Evolutionary conservation across 805 yeast genomes (phyloP).

Genomic region (Yamadazyma ubonensis): DNA sequence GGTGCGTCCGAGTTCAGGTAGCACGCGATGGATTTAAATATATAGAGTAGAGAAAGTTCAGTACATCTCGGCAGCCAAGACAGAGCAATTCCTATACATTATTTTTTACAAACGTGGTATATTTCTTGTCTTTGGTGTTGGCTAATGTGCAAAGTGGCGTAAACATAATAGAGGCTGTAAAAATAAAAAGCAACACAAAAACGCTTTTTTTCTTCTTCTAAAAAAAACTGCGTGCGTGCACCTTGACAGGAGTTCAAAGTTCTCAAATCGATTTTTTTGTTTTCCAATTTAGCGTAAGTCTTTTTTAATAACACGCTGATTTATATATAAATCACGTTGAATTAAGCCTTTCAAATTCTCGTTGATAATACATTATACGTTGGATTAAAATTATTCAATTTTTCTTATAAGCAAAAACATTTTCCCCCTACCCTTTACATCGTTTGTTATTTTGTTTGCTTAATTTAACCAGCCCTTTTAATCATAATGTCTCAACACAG

Average conservation of each 20-base stretch:
- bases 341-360: not conserved
- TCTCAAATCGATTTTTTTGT: constrained; percentile 4
- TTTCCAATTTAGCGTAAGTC: constrained; percentile 5
- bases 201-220: constrained; percentile 6
- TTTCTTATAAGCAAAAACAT: not conserved
- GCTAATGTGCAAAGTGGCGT: constrained; percentile 1
- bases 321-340: not conserved
- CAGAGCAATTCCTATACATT: not conserved
- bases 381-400: not conserved
- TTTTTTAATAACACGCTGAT: constrained; percentile 6
- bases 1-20: not conserved
- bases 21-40: not conserved
- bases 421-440: not conserved
- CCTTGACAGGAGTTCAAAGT: not conserved
- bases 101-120: not conserved
- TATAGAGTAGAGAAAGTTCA: not conserved
- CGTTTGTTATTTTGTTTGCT: not conserved
- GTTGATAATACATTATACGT: not conserved
- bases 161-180: constrained; percentile 15
- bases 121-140: constrained; percentile 1
- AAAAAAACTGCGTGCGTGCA: constrained; percentile 6
- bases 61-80: not conserved
- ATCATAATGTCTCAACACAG: constrained; percentile 22
- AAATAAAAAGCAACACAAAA: constrained; percentile 8
- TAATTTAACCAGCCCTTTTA: constrained; percentile 2